These are phyloP conservation scores for Obelidium mucronatum DNA, from an alignment of 192 early-diverging fungal genomes.

Conservation along the genomic window DNA sequence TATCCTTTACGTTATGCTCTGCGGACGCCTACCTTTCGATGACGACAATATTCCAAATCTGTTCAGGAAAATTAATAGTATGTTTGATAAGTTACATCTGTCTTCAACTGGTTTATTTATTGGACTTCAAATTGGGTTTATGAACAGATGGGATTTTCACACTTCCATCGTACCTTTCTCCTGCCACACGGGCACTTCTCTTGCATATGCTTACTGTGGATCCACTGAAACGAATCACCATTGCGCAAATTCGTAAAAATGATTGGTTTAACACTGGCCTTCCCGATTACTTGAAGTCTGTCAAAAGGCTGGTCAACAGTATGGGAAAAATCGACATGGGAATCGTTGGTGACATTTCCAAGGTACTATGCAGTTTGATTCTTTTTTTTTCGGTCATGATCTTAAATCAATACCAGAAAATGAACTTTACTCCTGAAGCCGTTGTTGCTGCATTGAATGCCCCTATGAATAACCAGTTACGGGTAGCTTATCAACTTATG, in stretches of 20 bases:
- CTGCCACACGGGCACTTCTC: slow-evolving; percentile 81
- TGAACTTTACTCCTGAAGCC: slow-evolving; percentile 71
- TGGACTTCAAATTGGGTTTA: too few relatives aligned
- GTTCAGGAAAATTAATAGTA: slow-evolving; percentile 92
- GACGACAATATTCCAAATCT: slow-evolving; percentile 89
- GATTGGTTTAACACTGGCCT: slow-evolving; percentile 93
- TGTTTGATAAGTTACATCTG: background rate
- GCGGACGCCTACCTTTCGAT: slow-evolving; percentile 95
- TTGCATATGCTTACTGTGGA: slow-evolving; percentile 94
- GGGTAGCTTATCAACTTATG: slow-evolving; percentile 97
- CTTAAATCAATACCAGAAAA: slow-evolving; percentile 59
- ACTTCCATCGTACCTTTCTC: slow-evolving; percentile 86
- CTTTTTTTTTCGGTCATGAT: background rate
- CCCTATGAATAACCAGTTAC: slow-evolving; percentile 90
- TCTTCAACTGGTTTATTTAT: slow-evolving; percentile 5
- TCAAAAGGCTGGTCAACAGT: slow-evolving; percentile 72
- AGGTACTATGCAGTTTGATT: slow-evolving; percentile 51
- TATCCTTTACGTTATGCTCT: slow-evolving; percentile 96
- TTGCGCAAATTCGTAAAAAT: slow-evolving; percentile 83
- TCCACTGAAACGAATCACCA: slow-evolving; percentile 93
- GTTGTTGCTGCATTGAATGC: slow-evolving; percentile 82
- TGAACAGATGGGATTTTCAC: slow-evolving; percentile 90
- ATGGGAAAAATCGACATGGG: slow-evolving; percentile 77
- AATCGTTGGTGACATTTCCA: slow-evolving; percentile 80
- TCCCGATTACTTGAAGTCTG: slow-evolving; percentile 90